Evolutionary conservation across 1,284 basidiomycete genomes (phyloP).

Genomic region (Marasmius oreades): DNA sequence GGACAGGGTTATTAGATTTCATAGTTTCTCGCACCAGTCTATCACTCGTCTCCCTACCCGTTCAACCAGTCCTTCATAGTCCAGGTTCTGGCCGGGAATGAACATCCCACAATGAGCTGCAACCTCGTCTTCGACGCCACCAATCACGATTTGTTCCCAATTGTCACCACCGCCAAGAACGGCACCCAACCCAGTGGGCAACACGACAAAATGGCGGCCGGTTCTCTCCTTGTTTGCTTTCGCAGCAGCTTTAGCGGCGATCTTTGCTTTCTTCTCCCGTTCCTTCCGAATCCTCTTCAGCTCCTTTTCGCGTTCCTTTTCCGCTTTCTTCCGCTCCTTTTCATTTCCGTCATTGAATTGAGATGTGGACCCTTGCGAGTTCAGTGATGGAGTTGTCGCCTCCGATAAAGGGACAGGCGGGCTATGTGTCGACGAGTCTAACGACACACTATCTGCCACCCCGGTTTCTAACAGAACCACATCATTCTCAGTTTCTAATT

Average conservation of each 20-base stretch:
- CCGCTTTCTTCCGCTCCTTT: slow-evolving; percentile 2
- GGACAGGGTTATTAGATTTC: too few species aligned
- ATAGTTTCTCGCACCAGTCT: slow-evolving; percentile 35
- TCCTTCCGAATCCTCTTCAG: slow-evolving; percentile 14
- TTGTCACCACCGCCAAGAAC: slow-evolving; percentile 38
- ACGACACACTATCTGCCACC: slow-evolving; percentile 33
- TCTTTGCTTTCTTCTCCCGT: slow-evolving; percentile 4
- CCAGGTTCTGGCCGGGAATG: slow-evolving; percentile 43
- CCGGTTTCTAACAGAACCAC: slow-evolving; percentile 18
- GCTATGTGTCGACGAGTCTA: slow-evolving; percentile 20
- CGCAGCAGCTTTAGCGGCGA: slow-evolving; percentile 18
- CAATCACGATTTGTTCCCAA: slow-evolving; percentile 48
- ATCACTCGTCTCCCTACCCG: slow-evolving; percentile 40
- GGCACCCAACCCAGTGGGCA: slow-evolving; percentile 40
- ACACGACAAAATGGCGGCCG: slow-evolving; percentile 46
- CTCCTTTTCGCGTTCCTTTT: slow-evolving; percentile 2
- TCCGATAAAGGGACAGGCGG: background rate
- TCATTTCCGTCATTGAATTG: slow-evolving; percentile 20
- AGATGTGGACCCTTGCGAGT: background rate
- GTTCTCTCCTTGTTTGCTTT: slow-evolving; percentile 21
- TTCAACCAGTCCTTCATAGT: slow-evolving; percentile 45
- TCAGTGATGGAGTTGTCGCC: background rate
- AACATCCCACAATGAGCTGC: slow-evolving; percentile 54
- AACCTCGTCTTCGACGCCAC: slow-evolving; percentile 49
- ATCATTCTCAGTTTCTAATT: slow-evolving; percentile 9